Percentiles rank a stretch among this genome's conserved stretches.
These are phyloP conservation scores for Dichotomocladium elegans DNA, from an alignment of 371 early-diverging fungal genomes.

Conservation along the genomic window DNA sequence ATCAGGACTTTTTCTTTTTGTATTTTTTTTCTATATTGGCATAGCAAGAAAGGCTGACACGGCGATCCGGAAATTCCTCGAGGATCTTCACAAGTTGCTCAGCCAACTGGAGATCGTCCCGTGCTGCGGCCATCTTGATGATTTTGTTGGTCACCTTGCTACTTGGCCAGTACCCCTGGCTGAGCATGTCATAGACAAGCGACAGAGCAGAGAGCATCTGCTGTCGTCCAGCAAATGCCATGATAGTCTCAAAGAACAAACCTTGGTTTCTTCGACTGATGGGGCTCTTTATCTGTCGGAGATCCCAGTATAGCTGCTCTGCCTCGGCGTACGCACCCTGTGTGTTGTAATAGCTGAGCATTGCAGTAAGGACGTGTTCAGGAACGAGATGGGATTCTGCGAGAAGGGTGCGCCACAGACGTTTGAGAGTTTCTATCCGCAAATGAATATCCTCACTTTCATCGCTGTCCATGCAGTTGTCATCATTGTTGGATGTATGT, in stretches of 20 bases:
- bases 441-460: slow-evolving; percentile 1
- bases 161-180: slow-evolving; percentile 8
- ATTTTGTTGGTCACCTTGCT: slow-evolving; percentile 2
- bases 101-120: slow-evolving; percentile 8
- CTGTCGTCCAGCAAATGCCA: slow-evolving; percentile 3
- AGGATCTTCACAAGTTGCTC: slow-evolving; percentile 10
- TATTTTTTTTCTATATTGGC: neutral
- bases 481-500: neutral
- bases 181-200: slow-evolving; percentile 12
- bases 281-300: slow-evolving; percentile 2
- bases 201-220: slow-evolving; percentile 15
- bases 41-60: neutral
- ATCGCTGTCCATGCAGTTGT: neutral
- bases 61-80: neutral
- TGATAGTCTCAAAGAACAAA: slow-evolving; percentile 2
- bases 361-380: neutral
- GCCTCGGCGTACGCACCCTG: slow-evolving; percentile 5
- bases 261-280: slow-evolving; percentile 3
- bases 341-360: slow-evolving; percentile 3
- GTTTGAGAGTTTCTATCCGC: slow-evolving; percentile 8
- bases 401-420: slow-evolving; percentile 4
- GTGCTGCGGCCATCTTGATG: slow-evolving; percentile 7
- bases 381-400: neutral
- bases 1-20: neutral
- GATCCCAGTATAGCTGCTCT: slow-evolving; percentile 17